A percentile compares a stretch with the other conserved stretches of the same genome.
Conservation (phyloP, 2,329 filamentous ascomycete species). For the Talaromyces albobiverticillius region DNA sequence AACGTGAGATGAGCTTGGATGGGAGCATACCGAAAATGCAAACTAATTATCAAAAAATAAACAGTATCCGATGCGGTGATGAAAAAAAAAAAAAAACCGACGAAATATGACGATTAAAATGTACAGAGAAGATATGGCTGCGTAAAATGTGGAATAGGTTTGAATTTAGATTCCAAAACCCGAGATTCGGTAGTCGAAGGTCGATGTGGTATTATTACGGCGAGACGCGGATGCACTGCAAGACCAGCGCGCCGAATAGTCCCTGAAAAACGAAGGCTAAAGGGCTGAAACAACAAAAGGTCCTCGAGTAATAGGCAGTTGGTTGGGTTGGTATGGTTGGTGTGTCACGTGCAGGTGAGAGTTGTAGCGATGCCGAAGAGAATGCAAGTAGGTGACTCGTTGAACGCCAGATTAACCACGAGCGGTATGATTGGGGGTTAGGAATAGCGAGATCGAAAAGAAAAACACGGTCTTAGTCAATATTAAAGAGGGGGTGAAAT, state of each 20-base stretch:
- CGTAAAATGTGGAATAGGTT: constrained; percentile 13
- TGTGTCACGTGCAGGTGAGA: constrained; percentile 5
- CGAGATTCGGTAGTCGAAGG: background rate
- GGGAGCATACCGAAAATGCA: constrained; percentile 17
- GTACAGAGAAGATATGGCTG: constrained; percentile 12
- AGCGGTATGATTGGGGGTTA: background rate
- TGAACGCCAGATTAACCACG: constrained; percentile 1
- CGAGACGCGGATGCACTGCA: constrained; percentile 34
- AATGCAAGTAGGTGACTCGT: constrained; percentile 3
- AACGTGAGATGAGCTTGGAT: background rate
- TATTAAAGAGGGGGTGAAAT: constrained; percentile 11
- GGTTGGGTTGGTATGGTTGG: background rate
- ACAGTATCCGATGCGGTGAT: constrained; percentile 1
- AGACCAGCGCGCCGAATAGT: constrained; percentile 23
- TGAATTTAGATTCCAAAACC: background rate
- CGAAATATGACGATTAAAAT: constrained; percentile 16
- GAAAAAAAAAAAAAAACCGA: constrained; percentile 10
- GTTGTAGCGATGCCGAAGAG: background rate
- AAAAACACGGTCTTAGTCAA: background rate
- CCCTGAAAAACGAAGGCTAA: background rate
- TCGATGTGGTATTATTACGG: background rate
- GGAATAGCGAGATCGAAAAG: background rate
- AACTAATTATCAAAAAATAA: constrained; percentile 14
- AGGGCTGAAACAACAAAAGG: background rate
- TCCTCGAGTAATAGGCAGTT: background rate